These are phyloP conservation scores for Trichosporon sp. DNA, from an alignment of 1,284 basidiomycete genomes.

Conservation along the genomic window DNA sequence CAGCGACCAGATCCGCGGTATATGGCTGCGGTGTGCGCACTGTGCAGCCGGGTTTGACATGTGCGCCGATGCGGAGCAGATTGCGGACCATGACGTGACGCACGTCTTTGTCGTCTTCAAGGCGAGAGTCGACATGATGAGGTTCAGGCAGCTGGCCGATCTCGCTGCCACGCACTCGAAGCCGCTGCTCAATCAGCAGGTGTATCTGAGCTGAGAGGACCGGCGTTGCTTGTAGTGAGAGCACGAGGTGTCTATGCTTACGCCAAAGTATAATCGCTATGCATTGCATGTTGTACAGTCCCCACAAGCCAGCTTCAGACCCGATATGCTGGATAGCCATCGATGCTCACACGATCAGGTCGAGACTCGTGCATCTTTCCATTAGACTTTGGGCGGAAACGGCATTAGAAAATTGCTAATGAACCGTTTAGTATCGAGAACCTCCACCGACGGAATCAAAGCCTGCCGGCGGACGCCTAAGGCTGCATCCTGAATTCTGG, in stretches of 20 bases:
- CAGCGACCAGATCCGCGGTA: conserved; percentile 58
- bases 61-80: conserved; percentile 67
- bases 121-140: conserved; percentile 55
- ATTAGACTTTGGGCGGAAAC: neutral
- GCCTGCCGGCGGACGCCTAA: neutral
- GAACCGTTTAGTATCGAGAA: neutral
- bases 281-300: neutral
- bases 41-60: conserved; percentile 66
- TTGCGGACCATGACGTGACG: conserved; percentile 70
- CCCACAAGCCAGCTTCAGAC: neutral
- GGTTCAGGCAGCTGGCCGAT: conserved; percentile 36
- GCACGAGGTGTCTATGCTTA: neutral
- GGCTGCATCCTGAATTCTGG: neutral
- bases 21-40: conserved; percentile 82
- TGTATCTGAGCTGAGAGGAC: conserved; percentile 27
- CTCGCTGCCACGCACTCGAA: conserved; percentile 34
- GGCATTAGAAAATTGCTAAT: neutral
- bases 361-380: too few species aligned
- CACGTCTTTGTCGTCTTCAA: conserved; percentile 85
- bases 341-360: too few species aligned
- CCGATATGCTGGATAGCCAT: too few species aligned
- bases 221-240: too few species aligned
- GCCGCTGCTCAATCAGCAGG: conserved; percentile 35
- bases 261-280: neutral
- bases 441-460: neutral